Evolutionary conservation across 345 rosid genomes (phyloP).

Genomic region (Limnanthes douglasii): DNA sequence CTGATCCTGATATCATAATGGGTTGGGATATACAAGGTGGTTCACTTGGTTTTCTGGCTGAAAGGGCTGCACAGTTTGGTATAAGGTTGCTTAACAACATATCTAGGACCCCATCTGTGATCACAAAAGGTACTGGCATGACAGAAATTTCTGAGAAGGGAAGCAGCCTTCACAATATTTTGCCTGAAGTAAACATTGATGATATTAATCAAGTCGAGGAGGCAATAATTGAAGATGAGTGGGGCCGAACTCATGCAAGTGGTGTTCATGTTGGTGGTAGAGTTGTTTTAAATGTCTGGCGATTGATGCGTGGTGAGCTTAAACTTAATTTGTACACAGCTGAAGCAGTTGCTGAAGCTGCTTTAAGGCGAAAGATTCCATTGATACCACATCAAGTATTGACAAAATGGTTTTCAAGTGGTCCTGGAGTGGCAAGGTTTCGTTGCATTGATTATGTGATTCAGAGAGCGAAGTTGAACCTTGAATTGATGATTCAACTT

Average conservation of each 20-base stretch:
- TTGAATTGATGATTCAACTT: constrained; percentile 71
- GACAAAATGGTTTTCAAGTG: constrained; percentile 70
- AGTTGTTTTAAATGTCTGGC: constrained; percentile 81
- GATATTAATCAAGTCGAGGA: constrained; percentile 29
- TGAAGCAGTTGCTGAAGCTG: constrained; percentile 81
- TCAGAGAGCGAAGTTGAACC: constrained; percentile 61
- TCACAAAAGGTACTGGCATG: constrained; percentile 14
- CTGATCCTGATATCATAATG: constrained; percentile 73
- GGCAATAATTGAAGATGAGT: constrained; percentile 72
- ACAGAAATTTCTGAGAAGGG: constrained; percentile 20
- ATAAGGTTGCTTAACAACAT: constrained; percentile 61
- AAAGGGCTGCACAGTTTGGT: constrained; percentile 89
- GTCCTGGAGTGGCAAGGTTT: constrained; percentile 65
- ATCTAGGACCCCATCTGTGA: constrained; percentile 52
- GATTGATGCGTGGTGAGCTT: constrained; percentile 75
- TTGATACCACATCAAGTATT: constrained; percentile 45
- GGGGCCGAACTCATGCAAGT: constrained; percentile 98
- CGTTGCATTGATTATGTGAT: constrained; percentile 64
- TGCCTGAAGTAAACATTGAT: constrained; percentile 21
- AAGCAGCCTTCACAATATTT: constrained; percentile 15
- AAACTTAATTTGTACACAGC: constrained; percentile 69
- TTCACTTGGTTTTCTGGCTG: constrained; percentile 92
- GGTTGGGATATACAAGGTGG: constrained; percentile 96
- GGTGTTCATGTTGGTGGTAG: constrained; percentile 97
- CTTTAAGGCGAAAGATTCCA: constrained; percentile 70